Evolutionary conservation across 139 green algal species (phyloP), one percentile per base, ranked within the genome.

Genomic region (Choricystis sp.): DNA sequence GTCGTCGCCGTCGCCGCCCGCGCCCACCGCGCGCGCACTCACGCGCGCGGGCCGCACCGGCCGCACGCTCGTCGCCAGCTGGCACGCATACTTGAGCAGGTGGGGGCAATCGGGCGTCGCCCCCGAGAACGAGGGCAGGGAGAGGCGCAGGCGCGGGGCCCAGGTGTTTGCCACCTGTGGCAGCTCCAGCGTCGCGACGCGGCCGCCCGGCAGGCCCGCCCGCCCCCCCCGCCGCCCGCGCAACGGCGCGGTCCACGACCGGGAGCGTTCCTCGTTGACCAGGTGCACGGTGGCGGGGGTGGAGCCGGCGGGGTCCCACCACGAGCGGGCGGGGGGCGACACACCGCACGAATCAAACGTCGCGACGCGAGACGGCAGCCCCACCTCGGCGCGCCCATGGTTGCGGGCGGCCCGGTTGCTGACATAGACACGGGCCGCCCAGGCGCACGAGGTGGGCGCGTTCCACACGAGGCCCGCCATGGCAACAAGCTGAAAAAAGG

Each of bases 391-490:
- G 3, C 90, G 64, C 26, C 88, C 88, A 67, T 96, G 88, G 66
- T 88, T 75, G 2, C 85, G 72, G 0, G 85, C 85, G 24, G 78
- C 69, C 64, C 74, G 83, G 77, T 86, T 87, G 72, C 80, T 89
- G n/a, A 95, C 87, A 31, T 86, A 94, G 25, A 96, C 89, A 9
- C 82, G 67, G 0, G 81, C 83, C 3, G 91, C 91, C 92, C 87
- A 97, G 4, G 91, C 91, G 63, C 89, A 96, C 0, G 91, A 97
- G 22, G 86, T 92, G 4, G 91, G 91, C 1, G 83, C 76, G 69
- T 97, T 90, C 91, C 91, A 97, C 4, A 93, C 88, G 14, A 97
- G 81, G 0, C 91, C 91, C 1, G 82, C 80, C 52, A 97, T 70
- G 0, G 75, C 83, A 20, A 96, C 88, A 26, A 91, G 69, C 82